phyloP scores from a whole-genome alignment of 2,329 filamentous ascomycete genomes.

The Diaporthe eres region DNA sequence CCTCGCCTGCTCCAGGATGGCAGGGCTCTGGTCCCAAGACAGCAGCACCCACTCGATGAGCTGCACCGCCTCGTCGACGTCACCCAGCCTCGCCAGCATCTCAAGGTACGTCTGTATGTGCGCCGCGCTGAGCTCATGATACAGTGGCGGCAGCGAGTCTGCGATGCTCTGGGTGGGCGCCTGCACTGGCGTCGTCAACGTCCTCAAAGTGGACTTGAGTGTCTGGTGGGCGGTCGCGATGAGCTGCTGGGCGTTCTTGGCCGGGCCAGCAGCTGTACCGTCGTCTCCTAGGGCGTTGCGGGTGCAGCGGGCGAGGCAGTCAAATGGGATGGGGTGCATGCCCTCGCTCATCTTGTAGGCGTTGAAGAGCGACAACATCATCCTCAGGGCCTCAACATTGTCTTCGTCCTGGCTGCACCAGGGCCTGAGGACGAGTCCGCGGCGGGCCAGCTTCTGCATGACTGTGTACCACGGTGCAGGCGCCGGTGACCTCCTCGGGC shows the following conservation, averaged over 20 bases:
- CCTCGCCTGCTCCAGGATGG: conserved; percentile 54
- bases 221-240: conserved; percentile 41
- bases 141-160: conserved; percentile 47
- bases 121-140: conserved; percentile 60
- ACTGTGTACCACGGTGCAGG: conserved; percentile 59
- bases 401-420: conserved; percentile 45
- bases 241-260: conserved; percentile 28
- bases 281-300: conserved; percentile 48
- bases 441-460: conserved; percentile 55
- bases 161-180: conserved; percentile 43
- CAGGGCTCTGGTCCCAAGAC: conserved; percentile 56
- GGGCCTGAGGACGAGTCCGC: conserved; percentile 50
- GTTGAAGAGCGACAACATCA: conserved; percentile 51
- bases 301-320: conserved; percentile 53
- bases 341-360: conserved; percentile 49
- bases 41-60: conserved; percentile 72
- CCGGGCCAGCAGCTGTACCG: not conserved
- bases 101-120: conserved; percentile 73
- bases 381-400: conserved; percentile 49
- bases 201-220: conserved; percentile 43
- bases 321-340: conserved; percentile 53
- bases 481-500: conserved; percentile 33
- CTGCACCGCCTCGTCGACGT: conserved; percentile 69
- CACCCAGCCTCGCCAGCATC: conserved; percentile 72
- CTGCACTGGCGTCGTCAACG: conserved; percentile 48